Evolutionary conservation across 805 yeast genomes (phyloP).

Genomic region (Citeromyces nyonsensis): DNA sequence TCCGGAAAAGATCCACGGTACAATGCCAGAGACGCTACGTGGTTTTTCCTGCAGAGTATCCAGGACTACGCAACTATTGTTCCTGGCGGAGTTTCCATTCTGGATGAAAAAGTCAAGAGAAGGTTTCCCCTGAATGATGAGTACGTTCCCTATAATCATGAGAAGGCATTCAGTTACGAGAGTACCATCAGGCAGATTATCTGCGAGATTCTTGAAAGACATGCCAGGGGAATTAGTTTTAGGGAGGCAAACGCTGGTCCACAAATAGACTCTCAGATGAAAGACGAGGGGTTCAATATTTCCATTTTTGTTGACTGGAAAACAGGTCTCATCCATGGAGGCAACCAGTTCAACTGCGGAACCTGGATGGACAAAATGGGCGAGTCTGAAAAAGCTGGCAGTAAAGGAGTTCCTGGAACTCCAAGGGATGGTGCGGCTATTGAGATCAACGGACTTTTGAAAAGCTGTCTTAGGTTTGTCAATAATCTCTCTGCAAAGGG

Average conservation of each 20-base stretch:
- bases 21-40: slow-evolving; percentile 93
- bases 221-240: slow-evolving; percentile 75
- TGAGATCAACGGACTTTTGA: slow-evolving; percentile 79
- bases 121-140: slow-evolving; percentile 77
- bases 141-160: slow-evolving; percentile 52
- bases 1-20: slow-evolving; percentile 90
- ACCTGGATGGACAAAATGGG: slow-evolving; percentile 99
- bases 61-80: slow-evolving; percentile 64
- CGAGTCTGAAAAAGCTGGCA: slow-evolving; percentile 70
- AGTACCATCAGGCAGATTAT: slow-evolving; percentile 62
- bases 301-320: slow-evolving; percentile 72
- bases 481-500: slow-evolving; percentile 37
- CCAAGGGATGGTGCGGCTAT: slow-evolving; percentile 96
- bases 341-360: slow-evolving; percentile 87
- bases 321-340: slow-evolving; percentile 82
- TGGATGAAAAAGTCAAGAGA: slow-evolving; percentile 60
- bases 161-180: slow-evolving; percentile 60
- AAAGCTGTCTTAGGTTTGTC: slow-evolving; percentile 74
- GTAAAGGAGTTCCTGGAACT: slow-evolving; percentile 91
- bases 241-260: slow-evolving; percentile 95
- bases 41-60: slow-evolving; percentile 85
- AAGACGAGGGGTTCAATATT: slow-evolving; percentile 82
- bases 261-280: slow-evolving; percentile 81
- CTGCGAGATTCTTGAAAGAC: slow-evolving; percentile 73
- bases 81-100: slow-evolving; percentile 53